Base-by-base conservation (phyloP, 352 stramenopile species). In the Globisporangium irregulare region DNA sequence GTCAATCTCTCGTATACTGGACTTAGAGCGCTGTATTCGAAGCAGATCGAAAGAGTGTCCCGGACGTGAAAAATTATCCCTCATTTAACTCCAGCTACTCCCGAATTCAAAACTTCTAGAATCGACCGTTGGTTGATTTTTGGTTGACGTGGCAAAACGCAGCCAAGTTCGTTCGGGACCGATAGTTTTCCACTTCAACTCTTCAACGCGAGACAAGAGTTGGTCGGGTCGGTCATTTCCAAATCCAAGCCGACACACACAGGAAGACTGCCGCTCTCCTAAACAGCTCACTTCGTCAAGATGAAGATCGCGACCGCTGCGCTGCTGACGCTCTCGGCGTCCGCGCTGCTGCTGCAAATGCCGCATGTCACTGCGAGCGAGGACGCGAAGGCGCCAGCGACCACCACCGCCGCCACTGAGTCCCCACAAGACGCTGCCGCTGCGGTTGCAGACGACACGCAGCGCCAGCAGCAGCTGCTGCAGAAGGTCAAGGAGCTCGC, bases 251-350 rank as follows among this genome's bases (percentile, higher is more conserved):
- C 18, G 15, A 50, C 15, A n/a, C 41, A 6, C 41, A 20, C 38
- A 18, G 12, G 38, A 46, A 46, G 38, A 46, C 38, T 46, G 12
- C 38, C 3, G 38, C 38, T 46, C 38, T 46, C 38, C 14, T 20
- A 46, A 46, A 46, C 38, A 46, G 14, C 14, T 46, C 12, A 20
- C 41, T 50, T 15, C 43, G 50, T 25, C 36, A 74, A 54, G 60
- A 92, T 92, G 84, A 92, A 89, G 73, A 61, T 90, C 61, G 68
- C 70, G 29, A 74, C 64, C 1, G 22, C 48, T n/a, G 58, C 73
- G 53, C 66, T 81, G 25, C 75, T 79, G 59, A 76, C 70, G 67
- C 64, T 91, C 46, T 72, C 79, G 53, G 69, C 75, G 54, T 80
- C 78, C 27, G 65, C 78, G 62, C 71, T 87, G 66, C 68, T 90